A percentile compares a stretch with the other conserved stretches of the same genome.
Conservation (phyloP, 148 eudicot genomes). For the Vaccinium macrocarpon region DNA sequence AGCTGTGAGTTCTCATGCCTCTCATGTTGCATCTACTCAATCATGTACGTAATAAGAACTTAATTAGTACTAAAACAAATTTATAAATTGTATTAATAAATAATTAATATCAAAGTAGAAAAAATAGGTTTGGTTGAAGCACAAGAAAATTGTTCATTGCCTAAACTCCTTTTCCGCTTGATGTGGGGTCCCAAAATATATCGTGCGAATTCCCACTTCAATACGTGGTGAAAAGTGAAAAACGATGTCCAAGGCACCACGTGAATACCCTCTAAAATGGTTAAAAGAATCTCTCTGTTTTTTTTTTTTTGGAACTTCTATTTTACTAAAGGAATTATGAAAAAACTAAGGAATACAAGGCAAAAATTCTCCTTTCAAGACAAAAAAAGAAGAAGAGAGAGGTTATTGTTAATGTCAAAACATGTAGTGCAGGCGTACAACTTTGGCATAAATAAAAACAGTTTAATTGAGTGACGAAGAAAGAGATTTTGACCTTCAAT, state of each 20-base stretch:
- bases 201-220: background rate
- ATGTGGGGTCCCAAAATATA: background rate
- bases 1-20: slow-evolving; percentile 38
- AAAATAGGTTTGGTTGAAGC: background rate
- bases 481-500: slow-evolving; percentile 49
- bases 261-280: background rate
- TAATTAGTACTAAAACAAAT: background rate
- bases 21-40: slow-evolving; percentile 40
- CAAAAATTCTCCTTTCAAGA: too few species aligned
- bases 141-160: too few species aligned
- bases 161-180: too few species aligned
- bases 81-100: background rate
- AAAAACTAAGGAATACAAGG: background rate
- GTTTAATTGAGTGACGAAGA: background rate
- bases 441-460: too few species aligned
- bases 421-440: too few species aligned
- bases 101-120: background rate
- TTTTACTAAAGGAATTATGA: too few species aligned
- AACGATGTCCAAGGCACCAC: too few species aligned
- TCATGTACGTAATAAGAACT: background rate
- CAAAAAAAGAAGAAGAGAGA: too few species aligned
- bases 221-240: background rate
- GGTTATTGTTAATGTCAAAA: too few species aligned
- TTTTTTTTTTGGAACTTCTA: too few species aligned
- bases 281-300: background rate